Percentiles rank a stretch among this genome's conserved stretches.
Conservation (phyloP, 2,329 filamentous ascomycete genomes). For the Chaetomiaceae sp. region DNA sequence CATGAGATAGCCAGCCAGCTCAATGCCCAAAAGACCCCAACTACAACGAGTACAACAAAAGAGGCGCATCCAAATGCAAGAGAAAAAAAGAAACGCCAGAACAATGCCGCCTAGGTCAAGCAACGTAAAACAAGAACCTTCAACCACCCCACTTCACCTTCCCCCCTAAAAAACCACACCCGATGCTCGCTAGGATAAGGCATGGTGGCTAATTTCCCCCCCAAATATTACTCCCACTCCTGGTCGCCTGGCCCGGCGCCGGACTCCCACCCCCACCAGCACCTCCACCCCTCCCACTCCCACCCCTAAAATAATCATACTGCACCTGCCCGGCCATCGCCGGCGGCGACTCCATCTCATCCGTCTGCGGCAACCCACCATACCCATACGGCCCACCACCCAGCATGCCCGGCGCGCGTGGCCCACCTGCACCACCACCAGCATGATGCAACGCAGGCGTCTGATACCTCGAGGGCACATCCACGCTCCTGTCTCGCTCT, state of each 20-base stretch:
- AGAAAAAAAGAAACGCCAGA: not conserved
- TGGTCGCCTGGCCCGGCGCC: constrained; percentile 16
- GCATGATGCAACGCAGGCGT: constrained; percentile 22
- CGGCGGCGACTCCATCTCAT: constrained; percentile 33
- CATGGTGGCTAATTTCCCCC: constrained; percentile 17
- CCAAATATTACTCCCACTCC: constrained; percentile 19
- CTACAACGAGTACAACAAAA: not conserved
- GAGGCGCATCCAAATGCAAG: too few species aligned
- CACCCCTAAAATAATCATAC: constrained; percentile 54
- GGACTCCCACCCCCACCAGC: not conserved
- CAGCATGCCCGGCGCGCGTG: constrained; percentile 47
- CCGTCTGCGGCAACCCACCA: constrained; percentile 52
- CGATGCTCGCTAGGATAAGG: too few species aligned
- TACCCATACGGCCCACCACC: constrained; percentile 57
- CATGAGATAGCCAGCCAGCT: not conserved
- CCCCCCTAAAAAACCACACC: too few species aligned
- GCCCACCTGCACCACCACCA: not conserved
- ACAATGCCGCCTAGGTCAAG: too few species aligned
- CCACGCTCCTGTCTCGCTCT: constrained; percentile 19
- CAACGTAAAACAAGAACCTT: not conserved
- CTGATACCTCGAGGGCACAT: constrained; percentile 22
- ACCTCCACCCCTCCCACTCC: constrained; percentile 12
- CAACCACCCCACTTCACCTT: not conserved
- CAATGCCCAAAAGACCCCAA: not conserved
- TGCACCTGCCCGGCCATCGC: constrained; percentile 26